phyloP scores from a whole-genome alignment of 2,329 filamentous ascomycete genomes.

The Botrytis galanthina region DNA sequence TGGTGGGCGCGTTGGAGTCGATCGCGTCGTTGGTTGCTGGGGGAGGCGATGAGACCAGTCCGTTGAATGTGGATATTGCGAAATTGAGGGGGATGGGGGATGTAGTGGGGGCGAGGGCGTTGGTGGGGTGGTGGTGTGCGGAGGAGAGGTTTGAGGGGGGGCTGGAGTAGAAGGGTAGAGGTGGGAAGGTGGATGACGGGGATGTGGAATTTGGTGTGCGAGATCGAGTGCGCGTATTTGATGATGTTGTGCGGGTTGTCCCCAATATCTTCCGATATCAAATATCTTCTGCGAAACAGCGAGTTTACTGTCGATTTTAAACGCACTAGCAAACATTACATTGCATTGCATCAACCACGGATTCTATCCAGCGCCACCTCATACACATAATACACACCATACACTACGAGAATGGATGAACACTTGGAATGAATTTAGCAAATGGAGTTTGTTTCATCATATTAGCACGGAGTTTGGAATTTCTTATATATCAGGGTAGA shows the following conservation, averaged over 20 bases:
- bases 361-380: not conserved
- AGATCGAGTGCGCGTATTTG: not conserved
- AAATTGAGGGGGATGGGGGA: slow-evolving; percentile 66
- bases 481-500: not conserved
- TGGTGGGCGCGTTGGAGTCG: slow-evolving; percentile 70
- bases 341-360: not conserved
- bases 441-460: not conserved
- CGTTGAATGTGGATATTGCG: slow-evolving; percentile 77
- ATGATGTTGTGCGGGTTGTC: too few species aligned
- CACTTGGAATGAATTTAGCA: not conserved
- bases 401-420: not conserved
- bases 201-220: not conserved
- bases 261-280: not conserved
- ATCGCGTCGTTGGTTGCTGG: slow-evolving; percentile 67
- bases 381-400: not conserved
- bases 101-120: slow-evolving; percentile 60
- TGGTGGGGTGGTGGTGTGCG: slow-evolving; percentile 70
- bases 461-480: not conserved
- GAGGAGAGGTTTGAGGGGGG: slow-evolving; percentile 35
- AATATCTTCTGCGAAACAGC: not conserved
- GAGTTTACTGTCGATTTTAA: not conserved
- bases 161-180: slow-evolving; percentile 5
- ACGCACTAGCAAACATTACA: not conserved
- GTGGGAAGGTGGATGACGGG: not conserved
- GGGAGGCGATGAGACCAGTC: slow-evolving; percentile 66